phyloP scores from a whole-genome alignment of 2,329 filamentous ascomycete genomes.

The Xylariaceae sp. region DNA sequence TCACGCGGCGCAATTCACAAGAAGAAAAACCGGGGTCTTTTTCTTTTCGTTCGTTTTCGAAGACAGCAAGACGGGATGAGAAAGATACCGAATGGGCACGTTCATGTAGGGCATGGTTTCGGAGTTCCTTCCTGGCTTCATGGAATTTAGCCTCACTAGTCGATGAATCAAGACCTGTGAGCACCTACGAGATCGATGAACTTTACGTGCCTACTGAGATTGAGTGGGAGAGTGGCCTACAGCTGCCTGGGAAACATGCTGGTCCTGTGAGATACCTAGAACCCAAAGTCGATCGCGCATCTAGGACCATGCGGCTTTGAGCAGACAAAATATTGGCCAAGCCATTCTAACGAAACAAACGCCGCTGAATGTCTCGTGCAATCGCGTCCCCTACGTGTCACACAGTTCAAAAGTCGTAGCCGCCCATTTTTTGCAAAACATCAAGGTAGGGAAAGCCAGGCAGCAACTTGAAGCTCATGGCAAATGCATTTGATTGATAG shows the following conservation, averaged over 20 bases:
- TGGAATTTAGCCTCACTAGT: slow-evolving; percentile 41
- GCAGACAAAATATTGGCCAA: not conserved
- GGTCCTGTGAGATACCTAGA: slow-evolving; percentile 1
- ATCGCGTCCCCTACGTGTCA: not conserved
- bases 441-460: not conserved
- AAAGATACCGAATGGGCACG: slow-evolving; percentile 31
- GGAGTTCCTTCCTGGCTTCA: slow-evolving; percentile 38
- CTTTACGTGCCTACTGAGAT: slow-evolving; percentile 10
- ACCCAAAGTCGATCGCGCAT: not conserved
- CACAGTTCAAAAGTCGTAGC: not conserved
- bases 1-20: slow-evolving; percentile 20
- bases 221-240: slow-evolving; percentile 1
- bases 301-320: not conserved
- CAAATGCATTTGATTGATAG: slow-evolving; percentile 15
- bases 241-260: slow-evolving; percentile 1
- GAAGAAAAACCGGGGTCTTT: slow-evolving; percentile 23
- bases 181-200: slow-evolving; percentile 21
- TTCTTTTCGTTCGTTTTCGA: slow-evolving; percentile 12
- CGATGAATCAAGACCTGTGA: slow-evolving; percentile 39
- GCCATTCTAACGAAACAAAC: not conserved
- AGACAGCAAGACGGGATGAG: slow-evolving; percentile 18
- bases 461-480: slow-evolving; percentile 9
- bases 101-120: slow-evolving; percentile 42
- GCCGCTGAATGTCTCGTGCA: not conserved
- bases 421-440: not conserved